Base-by-base conservation (phyloP, 805 yeast species). In the Vanderwaltozyma tropicalis region DNA sequence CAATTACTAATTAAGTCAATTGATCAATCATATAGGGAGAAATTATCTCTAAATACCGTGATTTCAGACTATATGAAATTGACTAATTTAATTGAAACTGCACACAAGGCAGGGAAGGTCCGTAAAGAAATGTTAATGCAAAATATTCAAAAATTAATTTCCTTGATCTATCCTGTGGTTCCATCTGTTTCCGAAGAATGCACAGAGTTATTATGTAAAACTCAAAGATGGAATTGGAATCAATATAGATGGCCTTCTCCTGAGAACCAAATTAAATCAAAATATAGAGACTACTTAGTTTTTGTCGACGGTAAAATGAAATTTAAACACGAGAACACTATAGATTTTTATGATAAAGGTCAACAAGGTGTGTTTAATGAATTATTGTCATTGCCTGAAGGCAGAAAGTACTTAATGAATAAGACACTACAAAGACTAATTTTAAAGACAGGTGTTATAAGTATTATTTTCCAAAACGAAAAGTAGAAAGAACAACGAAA, bases 11-110 rank as follows among this genome's bases (percentile, higher is more conserved):
- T 78, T 13, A 55, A 53, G 16, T 63, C 71, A 9, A 69, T 86
- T 8, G 71, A 80, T 13, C 66, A 64, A 7, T 75, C 95, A 0
- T 72, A 84, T 39, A 74, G 67, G 17, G 64, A 61, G 1, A 69
- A 74, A 0, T 60, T 81, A 20, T 68, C 87, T 0, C 64, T 89
- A 55, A 89, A 92, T 57, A 88, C 96, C 0, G 77, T 86, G 1
- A 73, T 92, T 18, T 84, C 96, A 0, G 94, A 87, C 53, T 81
- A 76, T 51, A 89, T 87, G 95, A 92, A 87, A 52, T 57, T 79
- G 35, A 80, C 94, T 10, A 74, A 77, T 48, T 46, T 66, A 1
- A 48, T 83, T 14, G 50, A 57, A 2, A 44, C 54, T 2, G 68
- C 71, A 0, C 31, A 65, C 3, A 67, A 68, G 27, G 52, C 61